Evolutionary conservation across 495 filamentous ascomycete genomes (phyloP).

Genomic region (Chaetomium tenue): DNA sequence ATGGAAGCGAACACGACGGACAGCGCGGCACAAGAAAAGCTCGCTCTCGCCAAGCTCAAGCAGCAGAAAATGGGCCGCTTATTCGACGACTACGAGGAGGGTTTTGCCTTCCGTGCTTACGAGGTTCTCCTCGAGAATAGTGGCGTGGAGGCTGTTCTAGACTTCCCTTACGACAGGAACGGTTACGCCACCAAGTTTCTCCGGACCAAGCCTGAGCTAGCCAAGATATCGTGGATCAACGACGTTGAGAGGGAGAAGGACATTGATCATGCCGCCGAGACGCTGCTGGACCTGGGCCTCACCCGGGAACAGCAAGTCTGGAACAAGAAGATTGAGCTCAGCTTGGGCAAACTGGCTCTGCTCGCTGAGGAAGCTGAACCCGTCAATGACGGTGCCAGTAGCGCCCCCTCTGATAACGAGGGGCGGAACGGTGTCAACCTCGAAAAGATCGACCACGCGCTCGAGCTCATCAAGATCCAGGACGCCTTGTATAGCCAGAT

Average conservation of each 20-base stretch:
- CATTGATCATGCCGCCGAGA: slow-evolving; percentile 65
- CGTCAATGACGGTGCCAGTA: slow-evolving; percentile 37
- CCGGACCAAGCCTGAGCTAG: slow-evolving; percentile 62
- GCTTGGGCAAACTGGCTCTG: slow-evolving; percentile 75
- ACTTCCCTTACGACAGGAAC: slow-evolving; percentile 60
- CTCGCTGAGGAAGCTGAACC: slow-evolving; percentile 56
- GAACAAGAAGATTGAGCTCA: slow-evolving; percentile 89
- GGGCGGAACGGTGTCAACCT: slow-evolving; percentile 37
- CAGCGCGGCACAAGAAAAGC: slow-evolving; percentile 31
- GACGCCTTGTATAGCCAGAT: slow-evolving; percentile 62
- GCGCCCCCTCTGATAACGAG: slow-evolving; percentile 30
- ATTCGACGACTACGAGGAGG: slow-evolving; percentile 69
- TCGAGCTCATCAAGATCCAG: slow-evolving; percentile 69
- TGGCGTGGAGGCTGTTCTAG: slow-evolving; percentile 64
- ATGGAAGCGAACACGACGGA: slow-evolving; percentile 21
- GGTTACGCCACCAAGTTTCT: slow-evolving; percentile 71
- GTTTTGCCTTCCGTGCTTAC: slow-evolving; percentile 79
- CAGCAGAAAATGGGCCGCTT: slow-evolving; percentile 53
- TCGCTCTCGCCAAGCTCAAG: slow-evolving; percentile 36
- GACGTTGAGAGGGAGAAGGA: slow-evolving; percentile 72
- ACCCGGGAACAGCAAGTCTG: slow-evolving; percentile 71
- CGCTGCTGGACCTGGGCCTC: slow-evolving; percentile 62
- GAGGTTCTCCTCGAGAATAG: slow-evolving; percentile 65
- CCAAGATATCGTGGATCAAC: slow-evolving; percentile 91
- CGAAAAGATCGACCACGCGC: slow-evolving; percentile 55